Conservation (phyloP, 306 rosid genomes). For the Trichosanthes cucumerina region DNA sequence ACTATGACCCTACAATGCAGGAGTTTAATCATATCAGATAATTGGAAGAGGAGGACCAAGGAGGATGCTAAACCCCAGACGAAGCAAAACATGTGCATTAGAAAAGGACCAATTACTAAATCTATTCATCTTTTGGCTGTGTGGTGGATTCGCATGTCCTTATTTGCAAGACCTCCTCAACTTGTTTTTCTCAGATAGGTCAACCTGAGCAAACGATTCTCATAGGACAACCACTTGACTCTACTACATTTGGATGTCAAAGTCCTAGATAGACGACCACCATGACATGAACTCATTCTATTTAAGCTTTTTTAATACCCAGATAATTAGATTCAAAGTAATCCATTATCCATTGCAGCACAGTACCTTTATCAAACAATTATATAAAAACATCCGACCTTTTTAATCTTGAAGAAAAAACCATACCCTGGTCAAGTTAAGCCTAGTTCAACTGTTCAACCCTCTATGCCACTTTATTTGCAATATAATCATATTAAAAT, state of each 20-base stretch:
- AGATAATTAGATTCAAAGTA: not conserved
- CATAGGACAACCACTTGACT: not conserved
- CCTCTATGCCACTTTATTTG: not conserved
- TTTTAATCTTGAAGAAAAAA: not conserved
- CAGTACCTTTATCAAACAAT: not conserved
- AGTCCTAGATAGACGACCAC: not conserved
- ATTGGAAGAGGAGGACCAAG: not conserved
- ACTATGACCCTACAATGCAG: constrained; percentile 3
- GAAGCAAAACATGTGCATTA: not conserved
- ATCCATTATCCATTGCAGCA: not conserved
- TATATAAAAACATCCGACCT: not conserved
- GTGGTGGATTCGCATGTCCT: not conserved
- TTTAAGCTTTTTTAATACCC: not conserved
- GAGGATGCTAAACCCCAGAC: not conserved
- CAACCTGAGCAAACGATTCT: not conserved
- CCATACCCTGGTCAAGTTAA: not conserved
- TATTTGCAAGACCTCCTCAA: not conserved
- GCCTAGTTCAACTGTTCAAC: not conserved
- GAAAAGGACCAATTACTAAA: not conserved
- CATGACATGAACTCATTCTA: not conserved
- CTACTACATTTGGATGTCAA: not conserved
- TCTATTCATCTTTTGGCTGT: not conserved
- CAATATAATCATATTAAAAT: not conserved
- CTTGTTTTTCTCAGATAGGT: not conserved
- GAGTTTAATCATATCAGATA: not conserved